Evolutionary conservation across 1,284 basidiomycete genomes (phyloP).

Genomic region (Earliella scabrosa): DNA sequence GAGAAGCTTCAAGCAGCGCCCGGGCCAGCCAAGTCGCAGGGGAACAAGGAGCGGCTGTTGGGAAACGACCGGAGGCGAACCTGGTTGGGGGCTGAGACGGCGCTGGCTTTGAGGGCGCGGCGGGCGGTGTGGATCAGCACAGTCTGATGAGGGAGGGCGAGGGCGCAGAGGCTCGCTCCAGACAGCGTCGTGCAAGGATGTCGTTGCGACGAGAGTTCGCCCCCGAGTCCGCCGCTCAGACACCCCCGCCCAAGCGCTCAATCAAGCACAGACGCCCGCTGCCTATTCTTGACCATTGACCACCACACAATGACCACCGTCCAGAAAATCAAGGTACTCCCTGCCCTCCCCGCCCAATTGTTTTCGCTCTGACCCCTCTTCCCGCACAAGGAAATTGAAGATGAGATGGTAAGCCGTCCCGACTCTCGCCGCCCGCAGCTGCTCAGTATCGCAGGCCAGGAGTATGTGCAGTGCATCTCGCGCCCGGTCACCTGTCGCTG

Average conservation of each 20-base stretch:
- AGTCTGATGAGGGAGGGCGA: conserved; percentile 2
- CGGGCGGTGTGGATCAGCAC: conserved; percentile 11
- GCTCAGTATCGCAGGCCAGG: conserved; percentile 38
- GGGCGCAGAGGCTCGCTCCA: background rate
- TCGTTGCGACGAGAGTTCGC: conserved; percentile 14
- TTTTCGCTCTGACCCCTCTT: conserved; percentile 3
- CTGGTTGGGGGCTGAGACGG: conserved; percentile 19
- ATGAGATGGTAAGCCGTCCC: conserved; percentile 82
- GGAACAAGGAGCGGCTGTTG: conserved; percentile 39
- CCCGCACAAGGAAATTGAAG: conserved; percentile 86
- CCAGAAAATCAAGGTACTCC: conserved; percentile 83
- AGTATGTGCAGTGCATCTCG: conserved; percentile 36
- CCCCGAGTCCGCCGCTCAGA: conserved; percentile 2
- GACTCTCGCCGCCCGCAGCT: conserved; percentile 7
- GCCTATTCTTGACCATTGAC: conserved; percentile 16
- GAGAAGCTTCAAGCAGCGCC: conserved; percentile 40
- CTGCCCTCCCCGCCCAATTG: conserved; percentile 4
- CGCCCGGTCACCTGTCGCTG: conserved; percentile 8
- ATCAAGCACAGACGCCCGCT: conserved; percentile 11
- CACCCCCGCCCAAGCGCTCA: background rate
- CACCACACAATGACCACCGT: conserved; percentile 80
- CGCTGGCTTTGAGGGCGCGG: conserved; percentile 18
- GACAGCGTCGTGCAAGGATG: too few relatives aligned
- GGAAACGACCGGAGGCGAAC: conserved; percentile 33
- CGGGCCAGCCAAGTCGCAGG: conserved; percentile 71